Evolutionary conservation across 768 basidiomycete species (phyloP).

Genomic region (Leccinum subgranulosum): DNA sequence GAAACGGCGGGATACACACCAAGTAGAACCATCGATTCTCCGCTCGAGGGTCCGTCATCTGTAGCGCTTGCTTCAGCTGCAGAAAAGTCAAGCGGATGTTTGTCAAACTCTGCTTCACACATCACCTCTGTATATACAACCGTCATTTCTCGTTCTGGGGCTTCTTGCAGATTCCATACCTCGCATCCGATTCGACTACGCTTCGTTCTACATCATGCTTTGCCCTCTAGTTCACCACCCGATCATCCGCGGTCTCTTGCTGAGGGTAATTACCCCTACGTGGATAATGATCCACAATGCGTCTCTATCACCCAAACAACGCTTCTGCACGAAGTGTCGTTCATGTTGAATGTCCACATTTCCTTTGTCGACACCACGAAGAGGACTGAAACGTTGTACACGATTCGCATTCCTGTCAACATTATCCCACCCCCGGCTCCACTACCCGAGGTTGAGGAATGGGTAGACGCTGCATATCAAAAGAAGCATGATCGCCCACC

Average conservation of each 20-base stretch:
- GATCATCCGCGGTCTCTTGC: constrained; percentile 44
- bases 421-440: constrained; percentile 75
- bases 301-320: constrained; percentile 78
- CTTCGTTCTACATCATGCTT: constrained; percentile 72
- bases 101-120: constrained; percentile 38
- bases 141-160: constrained; percentile 81
- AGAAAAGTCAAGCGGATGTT: constrained; percentile 35
- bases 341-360: constrained; percentile 66
- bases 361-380: constrained; percentile 74
- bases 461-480: constrained; percentile 71
- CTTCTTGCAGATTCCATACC: constrained; percentile 87
- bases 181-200: constrained; percentile 70
- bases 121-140: constrained; percentile 46
- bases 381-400: constrained; percentile 65
- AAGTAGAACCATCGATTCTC: constrained; percentile 13
- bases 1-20: constrained; percentile 15
- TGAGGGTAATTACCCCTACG: constrained; percentile 41
- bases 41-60: constrained; percentile 33
- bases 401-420: constrained; percentile 63
- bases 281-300: constrained; percentile 61
- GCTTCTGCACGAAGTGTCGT: constrained; percentile 78
- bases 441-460: constrained; percentile 73
- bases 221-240: constrained; percentile 47
- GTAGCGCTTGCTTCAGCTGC: constrained; percentile 16
- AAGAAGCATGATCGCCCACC: constrained; percentile 89